phyloP scores from a whole-genome alignment of 2,329 filamentous ascomycete species.

The Cryphonectria carpinicola region DNA sequence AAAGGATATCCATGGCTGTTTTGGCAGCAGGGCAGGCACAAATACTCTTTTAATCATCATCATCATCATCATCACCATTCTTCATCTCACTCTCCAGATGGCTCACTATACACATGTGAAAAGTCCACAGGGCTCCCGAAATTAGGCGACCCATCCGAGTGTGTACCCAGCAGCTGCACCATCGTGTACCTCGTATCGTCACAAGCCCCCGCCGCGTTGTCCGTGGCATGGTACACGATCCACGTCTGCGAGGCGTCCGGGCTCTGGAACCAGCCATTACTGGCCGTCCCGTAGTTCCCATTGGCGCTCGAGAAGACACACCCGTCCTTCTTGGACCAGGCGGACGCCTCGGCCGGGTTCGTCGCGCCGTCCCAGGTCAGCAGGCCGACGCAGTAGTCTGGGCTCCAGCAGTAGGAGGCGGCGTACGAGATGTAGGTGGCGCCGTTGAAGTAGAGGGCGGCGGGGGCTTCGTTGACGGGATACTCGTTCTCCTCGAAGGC shows the following conservation, averaged over 20 bases:
- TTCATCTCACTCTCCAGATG: slow-evolving; percentile 5
- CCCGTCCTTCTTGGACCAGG: slow-evolving; percentile 56
- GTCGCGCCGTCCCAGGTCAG: slow-evolving; percentile 56
- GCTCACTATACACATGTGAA: slow-evolving; percentile 18
- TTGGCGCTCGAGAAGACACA: slow-evolving; percentile 57
- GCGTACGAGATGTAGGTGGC: slow-evolving; percentile 58
- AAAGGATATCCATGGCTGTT: background rate
- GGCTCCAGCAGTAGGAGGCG: slow-evolving; percentile 60
- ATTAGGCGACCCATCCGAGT: slow-evolving; percentile 55
- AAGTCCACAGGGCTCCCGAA: slow-evolving; percentile 44
- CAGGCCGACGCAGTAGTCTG: slow-evolving; percentile 56
- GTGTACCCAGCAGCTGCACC: slow-evolving; percentile 54
- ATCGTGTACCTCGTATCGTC: slow-evolving; percentile 58
- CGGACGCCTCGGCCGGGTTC: slow-evolving; percentile 47
- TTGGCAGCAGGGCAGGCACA: background rate
- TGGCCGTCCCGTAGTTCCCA: slow-evolving; percentile 60
- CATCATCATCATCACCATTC: background rate
- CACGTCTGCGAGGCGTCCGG: slow-evolving; percentile 58
- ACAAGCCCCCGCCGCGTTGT: slow-evolving; percentile 52
- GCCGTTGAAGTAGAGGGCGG: slow-evolving; percentile 56
- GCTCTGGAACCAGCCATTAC: slow-evolving; percentile 62
- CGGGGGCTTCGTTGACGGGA: slow-evolving; percentile 60
- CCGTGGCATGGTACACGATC: slow-evolving; percentile 61
- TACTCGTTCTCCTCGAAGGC: slow-evolving; percentile 54
- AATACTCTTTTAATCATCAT: background rate